phyloP scores from a whole-genome alignment of 208 protist genomes.

The Pavlovales sp. region DNA sequence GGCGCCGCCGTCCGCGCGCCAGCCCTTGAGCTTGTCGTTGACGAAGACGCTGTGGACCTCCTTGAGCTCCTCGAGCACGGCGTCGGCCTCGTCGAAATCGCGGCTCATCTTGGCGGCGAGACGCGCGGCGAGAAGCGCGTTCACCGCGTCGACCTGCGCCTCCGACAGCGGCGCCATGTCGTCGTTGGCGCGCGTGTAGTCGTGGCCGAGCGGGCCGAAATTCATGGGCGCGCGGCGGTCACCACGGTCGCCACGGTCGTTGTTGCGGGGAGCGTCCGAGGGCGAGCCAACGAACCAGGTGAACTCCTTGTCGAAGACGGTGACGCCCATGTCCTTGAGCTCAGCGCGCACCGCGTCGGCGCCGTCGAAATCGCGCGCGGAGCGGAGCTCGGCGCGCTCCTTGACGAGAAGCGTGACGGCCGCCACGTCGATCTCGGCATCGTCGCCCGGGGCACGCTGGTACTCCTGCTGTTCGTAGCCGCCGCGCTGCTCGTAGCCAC shows the following conservation, averaged over 20 bases:
- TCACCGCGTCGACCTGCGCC: not conserved
- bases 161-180: not conserved
- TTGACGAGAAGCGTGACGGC: not conserved
- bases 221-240: not conserved
- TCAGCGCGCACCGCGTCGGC: conserved; percentile 11
- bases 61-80: not conserved
- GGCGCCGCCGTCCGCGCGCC: not conserved
- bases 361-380: not conserved
- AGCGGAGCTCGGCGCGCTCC: not conserved
- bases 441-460: too few species aligned
- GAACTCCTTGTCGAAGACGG: not conserved
- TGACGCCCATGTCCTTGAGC: not conserved
- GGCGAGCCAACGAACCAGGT: not conserved
- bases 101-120: conserved; percentile 1
- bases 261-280: not conserved
- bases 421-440: too few species aligned
- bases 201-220: conserved; percentile 12
- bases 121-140: not conserved
- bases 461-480: too few species aligned
- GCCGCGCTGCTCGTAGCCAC: too few species aligned
- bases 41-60: not conserved
- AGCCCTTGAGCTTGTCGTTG: conserved; percentile 5
- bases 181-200: conserved; percentile 13
- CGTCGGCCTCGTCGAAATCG: not conserved
- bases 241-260: not conserved